A percentile compares a stretch with the other conserved stretches of the same genome.
phyloP scores from a whole-genome alignment of 2,329 filamentous ascomycete genomes.

The Capronia coronata region DNA sequence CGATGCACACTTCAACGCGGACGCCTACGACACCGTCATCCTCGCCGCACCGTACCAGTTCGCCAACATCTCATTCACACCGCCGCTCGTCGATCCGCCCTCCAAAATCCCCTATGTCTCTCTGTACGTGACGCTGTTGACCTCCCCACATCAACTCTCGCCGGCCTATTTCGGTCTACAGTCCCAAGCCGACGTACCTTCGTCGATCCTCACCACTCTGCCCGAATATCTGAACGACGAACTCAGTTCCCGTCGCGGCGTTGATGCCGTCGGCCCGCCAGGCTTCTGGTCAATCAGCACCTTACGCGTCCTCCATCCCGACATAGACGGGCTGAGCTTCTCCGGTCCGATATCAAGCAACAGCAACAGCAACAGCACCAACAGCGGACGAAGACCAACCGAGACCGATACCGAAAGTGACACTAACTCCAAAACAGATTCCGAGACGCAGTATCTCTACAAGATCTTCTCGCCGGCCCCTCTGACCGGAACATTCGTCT shows the following conservation, averaged over 20 bases:
- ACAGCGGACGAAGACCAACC: too few relatives aligned
- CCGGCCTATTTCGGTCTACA: slow-evolving; percentile 64
- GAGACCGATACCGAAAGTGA: not conserved
- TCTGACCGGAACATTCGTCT: slow-evolving; percentile 44
- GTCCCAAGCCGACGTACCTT: slow-evolving; percentile 54
- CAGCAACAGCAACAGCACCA: too few relatives aligned
- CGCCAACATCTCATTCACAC: slow-evolving; percentile 55
- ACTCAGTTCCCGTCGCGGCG: slow-evolving; percentile 36
- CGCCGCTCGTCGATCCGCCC: slow-evolving; percentile 47
- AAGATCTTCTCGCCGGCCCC: slow-evolving; percentile 58
- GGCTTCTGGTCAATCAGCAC: slow-evolving; percentile 84
- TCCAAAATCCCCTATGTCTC: slow-evolving; percentile 78
- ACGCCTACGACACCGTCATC: slow-evolving; percentile 69
- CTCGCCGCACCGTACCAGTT: slow-evolving; percentile 81
- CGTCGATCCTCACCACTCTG: slow-evolving; percentile 76
- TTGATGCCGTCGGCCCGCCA: slow-evolving; percentile 58
- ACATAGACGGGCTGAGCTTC: slow-evolving; percentile 24
- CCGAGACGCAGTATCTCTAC: slow-evolving; percentile 47
- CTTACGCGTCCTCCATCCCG: slow-evolving; percentile 58
- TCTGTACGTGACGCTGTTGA: slow-evolving; percentile 83
- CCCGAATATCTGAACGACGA: slow-evolving; percentile 48
- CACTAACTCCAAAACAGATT: not conserved
- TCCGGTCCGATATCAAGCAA: slow-evolving; percentile 4
- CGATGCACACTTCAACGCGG: slow-evolving; percentile 11
- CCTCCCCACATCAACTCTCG: slow-evolving; percentile 67